Percentiles rank a stretch among this genome's conserved stretches.
These are phyloP conservation scores for Waitea zeae DNA, from an alignment of 1,284 basidiomycete species.

Conservation along the genomic window DNA sequence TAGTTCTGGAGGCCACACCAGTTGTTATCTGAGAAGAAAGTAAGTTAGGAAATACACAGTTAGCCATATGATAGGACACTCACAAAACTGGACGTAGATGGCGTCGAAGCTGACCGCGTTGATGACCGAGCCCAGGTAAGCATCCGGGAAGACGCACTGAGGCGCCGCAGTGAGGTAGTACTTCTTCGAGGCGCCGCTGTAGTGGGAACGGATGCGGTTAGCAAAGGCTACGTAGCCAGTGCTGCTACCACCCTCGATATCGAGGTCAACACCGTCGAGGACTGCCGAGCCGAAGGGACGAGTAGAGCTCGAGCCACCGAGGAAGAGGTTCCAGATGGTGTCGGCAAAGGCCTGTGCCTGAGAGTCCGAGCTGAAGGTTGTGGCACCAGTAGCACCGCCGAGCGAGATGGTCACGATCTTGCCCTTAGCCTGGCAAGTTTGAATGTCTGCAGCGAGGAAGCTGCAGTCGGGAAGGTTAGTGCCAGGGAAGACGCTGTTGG, in stretches of 20 bases:
- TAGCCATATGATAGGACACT: slow-evolving; percentile 6
- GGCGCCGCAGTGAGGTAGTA: slow-evolving; percentile 49
- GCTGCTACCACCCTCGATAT: slow-evolving; percentile 43
- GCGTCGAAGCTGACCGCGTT: slow-evolving; percentile 41
- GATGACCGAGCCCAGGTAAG: slow-evolving; percentile 30
- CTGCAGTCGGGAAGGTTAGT: slow-evolving; percentile 38
- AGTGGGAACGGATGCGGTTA: slow-evolving; percentile 27
- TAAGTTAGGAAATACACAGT: neutral
- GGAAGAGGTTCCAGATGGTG: slow-evolving; percentile 47
- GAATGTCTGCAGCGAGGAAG: slow-evolving; percentile 34
- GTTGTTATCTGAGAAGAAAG: slow-evolving; percentile 29
- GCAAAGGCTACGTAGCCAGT: slow-evolving; percentile 36
- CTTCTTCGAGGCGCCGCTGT: slow-evolving; percentile 30
- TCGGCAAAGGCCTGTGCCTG: slow-evolving; percentile 34
- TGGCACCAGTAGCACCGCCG: slow-evolving; percentile 40
- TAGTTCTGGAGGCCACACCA: slow-evolving; percentile 30
- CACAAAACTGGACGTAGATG: slow-evolving; percentile 43
- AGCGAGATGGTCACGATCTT: slow-evolving; percentile 49
- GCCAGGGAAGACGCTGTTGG: slow-evolving; percentile 28
- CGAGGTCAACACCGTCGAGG: slow-evolving; percentile 49
- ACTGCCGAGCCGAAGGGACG: slow-evolving; percentile 47
- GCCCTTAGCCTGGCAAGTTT: slow-evolving; percentile 41
- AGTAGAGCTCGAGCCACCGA: slow-evolving; percentile 35
- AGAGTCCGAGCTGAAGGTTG: slow-evolving; percentile 30
- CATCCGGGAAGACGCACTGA: slow-evolving; percentile 52